Conservation (phyloP, 176 grass and related monocot genomes). For the Lolium rigidum region DNA sequence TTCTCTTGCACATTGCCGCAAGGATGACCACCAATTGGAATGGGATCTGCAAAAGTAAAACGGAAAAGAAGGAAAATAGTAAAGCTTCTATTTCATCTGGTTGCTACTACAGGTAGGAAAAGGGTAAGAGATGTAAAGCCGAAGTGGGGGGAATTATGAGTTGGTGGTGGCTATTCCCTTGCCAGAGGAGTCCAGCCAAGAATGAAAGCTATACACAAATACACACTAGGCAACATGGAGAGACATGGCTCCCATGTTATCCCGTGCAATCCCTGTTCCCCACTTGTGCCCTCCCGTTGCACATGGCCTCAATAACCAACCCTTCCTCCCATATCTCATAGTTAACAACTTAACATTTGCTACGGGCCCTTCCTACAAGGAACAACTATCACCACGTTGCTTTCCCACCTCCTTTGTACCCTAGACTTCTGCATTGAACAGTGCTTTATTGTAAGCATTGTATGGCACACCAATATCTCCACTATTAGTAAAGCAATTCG, state of each 20-base stretch:
- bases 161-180: slow-evolving; percentile 49
- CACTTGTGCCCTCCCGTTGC: slow-evolving; percentile 72
- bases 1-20: slow-evolving; percentile 16
- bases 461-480: slow-evolving; percentile 37
- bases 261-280: slow-evolving; percentile 79
- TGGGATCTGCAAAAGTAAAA: slow-evolving; percentile 51
- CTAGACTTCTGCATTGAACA: slow-evolving; percentile 50
- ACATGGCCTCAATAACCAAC: slow-evolving; percentile 74
- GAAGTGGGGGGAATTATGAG: slow-evolving; percentile 48
- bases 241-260: slow-evolving; percentile 85
- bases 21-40: slow-evolving; percentile 41
- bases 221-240: slow-evolving; percentile 70
- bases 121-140: slow-evolving; percentile 55
- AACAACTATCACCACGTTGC: slow-evolving; percentile 52
- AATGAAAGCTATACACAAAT: slow-evolving; percentile 75
- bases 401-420: slow-evolving; percentile 42
- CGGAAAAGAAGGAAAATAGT: slow-evolving; percentile 31
- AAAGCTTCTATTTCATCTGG: slow-evolving; percentile 53
- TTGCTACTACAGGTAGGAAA: slow-evolving; percentile 47
- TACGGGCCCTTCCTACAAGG: slow-evolving; percentile 53
- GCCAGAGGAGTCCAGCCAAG: slow-evolving; percentile 76
- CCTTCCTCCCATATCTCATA: slow-evolving; percentile 41
- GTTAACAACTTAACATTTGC: slow-evolving; percentile 48
- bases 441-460: slow-evolving; percentile 45
- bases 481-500: slow-evolving; percentile 34